Conservation (phyloP, 805 yeast species). For the Candida hungchunana region DNA sequence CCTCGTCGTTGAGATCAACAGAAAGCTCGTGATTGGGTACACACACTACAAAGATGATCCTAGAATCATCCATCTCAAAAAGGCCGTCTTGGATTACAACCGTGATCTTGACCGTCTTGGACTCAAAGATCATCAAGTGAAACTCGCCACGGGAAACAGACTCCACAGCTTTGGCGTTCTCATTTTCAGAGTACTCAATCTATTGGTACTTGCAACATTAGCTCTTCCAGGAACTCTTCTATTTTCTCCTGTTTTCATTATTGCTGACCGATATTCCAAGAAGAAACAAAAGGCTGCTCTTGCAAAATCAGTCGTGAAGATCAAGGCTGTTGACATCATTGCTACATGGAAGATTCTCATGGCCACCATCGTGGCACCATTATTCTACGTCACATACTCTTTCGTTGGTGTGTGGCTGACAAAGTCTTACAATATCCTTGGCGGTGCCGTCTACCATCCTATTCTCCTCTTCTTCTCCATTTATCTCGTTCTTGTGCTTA, state of each 20-base stretch:
- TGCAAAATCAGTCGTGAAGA: conserved; percentile 87
- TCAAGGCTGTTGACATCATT: conserved; percentile 83
- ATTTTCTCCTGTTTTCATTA: conserved; percentile 80
- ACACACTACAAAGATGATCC: conserved; percentile 72
- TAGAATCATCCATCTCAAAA: conserved; percentile 54
- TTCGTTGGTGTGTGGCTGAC: conserved; percentile 34
- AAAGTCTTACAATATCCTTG: conserved; percentile 29
- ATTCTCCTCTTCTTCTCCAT: conserved; percentile 38
- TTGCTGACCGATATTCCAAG: conserved; percentile 64
- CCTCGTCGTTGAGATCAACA: conserved; percentile 79
- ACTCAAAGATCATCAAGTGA: conserved; percentile 68
- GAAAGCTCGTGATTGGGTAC: conserved; percentile 82
- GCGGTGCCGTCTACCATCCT: conserved; percentile 16
- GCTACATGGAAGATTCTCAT: conserved; percentile 95
- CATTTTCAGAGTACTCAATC: conserved; percentile 45
- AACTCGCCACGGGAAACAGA: conserved; percentile 43
- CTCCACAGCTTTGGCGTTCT: conserved; percentile 46
- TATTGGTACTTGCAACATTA: conserved; percentile 48
- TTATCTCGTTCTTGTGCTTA: conserved; percentile 56
- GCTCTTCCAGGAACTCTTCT: conserved; percentile 83
- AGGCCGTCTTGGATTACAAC: conserved; percentile 67
- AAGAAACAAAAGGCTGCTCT: conserved; percentile 74
- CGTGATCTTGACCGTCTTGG: conserved; percentile 58
- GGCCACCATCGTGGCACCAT: conserved; percentile 79
- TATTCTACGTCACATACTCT: conserved; percentile 76